A percentile compares a stretch with the other conserved stretches of the same genome.
Conservation (phyloP, 2,329 filamentous ascomycete genomes). For the Bipolaris bicolor region DNA sequence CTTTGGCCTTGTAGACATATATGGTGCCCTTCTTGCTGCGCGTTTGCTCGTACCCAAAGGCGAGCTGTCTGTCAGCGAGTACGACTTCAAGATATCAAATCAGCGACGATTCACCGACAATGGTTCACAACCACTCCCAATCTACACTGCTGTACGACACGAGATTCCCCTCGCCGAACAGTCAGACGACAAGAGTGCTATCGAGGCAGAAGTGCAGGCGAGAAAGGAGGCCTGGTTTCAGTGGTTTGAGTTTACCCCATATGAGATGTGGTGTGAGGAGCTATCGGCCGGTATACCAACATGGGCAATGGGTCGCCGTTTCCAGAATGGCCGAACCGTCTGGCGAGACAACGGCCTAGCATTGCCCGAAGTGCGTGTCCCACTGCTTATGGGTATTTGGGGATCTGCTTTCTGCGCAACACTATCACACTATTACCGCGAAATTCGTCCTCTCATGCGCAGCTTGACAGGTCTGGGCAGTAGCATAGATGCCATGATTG, state of each 20-base stretch:
- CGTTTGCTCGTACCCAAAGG: slow-evolving; percentile 85
- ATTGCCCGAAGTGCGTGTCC: slow-evolving; percentile 82
- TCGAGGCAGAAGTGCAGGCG: slow-evolving; percentile 54
- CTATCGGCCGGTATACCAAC: slow-evolving; percentile 90
- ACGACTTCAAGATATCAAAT: slow-evolving; percentile 89
- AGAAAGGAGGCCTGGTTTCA: slow-evolving; percentile 86
- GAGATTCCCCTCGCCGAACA: slow-evolving; percentile 78
- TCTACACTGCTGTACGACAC: slow-evolving; percentile 94
- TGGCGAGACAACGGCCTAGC: slow-evolving; percentile 69
- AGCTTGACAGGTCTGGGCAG: slow-evolving; percentile 72
- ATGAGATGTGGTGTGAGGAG: slow-evolving; percentile 95
- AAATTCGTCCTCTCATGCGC: slow-evolving; percentile 81
- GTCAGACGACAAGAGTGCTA: slow-evolving; percentile 42
- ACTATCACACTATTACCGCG: slow-evolving; percentile 92
- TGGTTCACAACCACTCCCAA: slow-evolving; percentile 85
- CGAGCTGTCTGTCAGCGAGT: slow-evolving; percentile 75
- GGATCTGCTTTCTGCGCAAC: slow-evolving; percentile 97
- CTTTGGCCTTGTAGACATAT: slow-evolving; percentile 92
- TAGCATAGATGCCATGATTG: slow-evolving; percentile 80
- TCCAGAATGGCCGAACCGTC: slow-evolving; percentile 72
- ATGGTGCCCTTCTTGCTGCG: slow-evolving; percentile 83
- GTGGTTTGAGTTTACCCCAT: slow-evolving; percentile 91
- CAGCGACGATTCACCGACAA: slow-evolving; percentile 77
- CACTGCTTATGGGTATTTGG: slow-evolving; percentile 90
- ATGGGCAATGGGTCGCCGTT: slow-evolving; percentile 87